Base-by-base conservation (phyloP, 2,329 filamentous ascomycete species). In the Coleophoma cylindrospora region DNA sequence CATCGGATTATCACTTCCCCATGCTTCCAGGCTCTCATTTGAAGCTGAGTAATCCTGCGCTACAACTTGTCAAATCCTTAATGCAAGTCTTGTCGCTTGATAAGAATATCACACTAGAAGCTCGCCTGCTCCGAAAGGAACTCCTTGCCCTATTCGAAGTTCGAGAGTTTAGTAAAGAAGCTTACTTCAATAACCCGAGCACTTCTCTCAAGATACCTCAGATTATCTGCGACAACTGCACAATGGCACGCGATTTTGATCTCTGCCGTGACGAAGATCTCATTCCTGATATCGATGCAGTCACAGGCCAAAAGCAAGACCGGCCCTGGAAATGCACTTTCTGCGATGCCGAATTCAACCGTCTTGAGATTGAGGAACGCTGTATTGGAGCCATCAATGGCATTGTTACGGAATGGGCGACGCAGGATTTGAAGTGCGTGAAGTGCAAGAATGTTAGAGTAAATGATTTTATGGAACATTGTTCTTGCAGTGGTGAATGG, bases 401-500 rank as follows among this genome's bases (percentile, higher is more conserved):
- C 19, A 71, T 86, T 64, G 74, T 89, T 8, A 78, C 89, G 22
- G 83, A 87, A 60, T 99, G 95, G 91, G 78, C 83, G 55, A 89
- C 86, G 34, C 92, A 97, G 71, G 94, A 99, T 67, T 70, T 97
- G 51, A 90, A 90, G 69, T 99, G 94, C 58, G 52, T 44, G 1
- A 76, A 79, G 52, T 87, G 84, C 66, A 81, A 79, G 33, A 89
- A 89, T 59, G 69, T 96, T 37, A 75, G 90, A 64, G 77, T 89
- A 38, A 97, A 96, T 66, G 92, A 96, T 63, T 95, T 97, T 61
- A 91, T 94, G 84, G 92, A 96, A 67, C 91, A 97, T 68, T 99
- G 95, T 69, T 87, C 85, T 11, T 99, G 94, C 73, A 89, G 89
- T 54, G 94, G 94, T 3, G 79, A 80, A 52, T 99, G 94, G 94